Evolutionary conservation across 2,329 filamentous ascomycete species (phyloP), one percentile per base, ranked within the genome.

Genomic region (Cercospora brassicicola): DNA sequence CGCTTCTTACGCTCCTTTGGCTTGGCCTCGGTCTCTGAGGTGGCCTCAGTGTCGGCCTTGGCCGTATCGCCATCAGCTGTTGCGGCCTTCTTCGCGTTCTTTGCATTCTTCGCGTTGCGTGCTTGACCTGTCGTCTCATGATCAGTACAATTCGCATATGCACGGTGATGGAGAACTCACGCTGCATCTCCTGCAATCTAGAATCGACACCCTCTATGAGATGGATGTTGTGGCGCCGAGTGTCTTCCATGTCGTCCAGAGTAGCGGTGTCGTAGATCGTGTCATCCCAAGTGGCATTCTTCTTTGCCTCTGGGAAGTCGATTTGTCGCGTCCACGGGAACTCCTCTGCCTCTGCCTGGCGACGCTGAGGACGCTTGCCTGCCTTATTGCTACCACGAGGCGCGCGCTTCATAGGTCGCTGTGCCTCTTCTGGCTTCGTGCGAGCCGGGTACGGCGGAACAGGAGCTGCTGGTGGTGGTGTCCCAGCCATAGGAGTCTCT

Each of bases 251-350:
- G 6, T 67, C 70, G 8, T 66, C 56, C 15, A 78, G 67, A 36
- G 71, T 73, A 3, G 67, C 67, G 8, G 59, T 48, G 31, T 77
- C 73, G 71, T 78, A 79, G 31, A 74, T 69, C 8, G 64, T 69
- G 28, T 73, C 70, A 60, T 79, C 75, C 77, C 77, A 79, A 8
- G 28, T 64, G 20, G 74, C 71, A 18, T 73, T 69, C 26, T 65
- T 65, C 59, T 73, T 73, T 13, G 70, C 74, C 36, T 68, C 65
- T 20, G 57, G 56, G 64, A 77, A 78, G 66, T 78, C 70, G 10
- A 78, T 59, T 20, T 71, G 42, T 28, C 76, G 71, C 7, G 76
- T 74, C 78, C 78, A 79, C 1, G 78, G 77, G 62, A 76, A 77
- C 33, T 75, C 72, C 26, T 72, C 68, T 13, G 68, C 68, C 51